Percentiles rank a stretch among this genome's conserved stretches.
Evolutionary conservation across 2,329 filamentous ascomycete genomes (phyloP).

Genomic region (Metarhizium anisopliae): DNA sequence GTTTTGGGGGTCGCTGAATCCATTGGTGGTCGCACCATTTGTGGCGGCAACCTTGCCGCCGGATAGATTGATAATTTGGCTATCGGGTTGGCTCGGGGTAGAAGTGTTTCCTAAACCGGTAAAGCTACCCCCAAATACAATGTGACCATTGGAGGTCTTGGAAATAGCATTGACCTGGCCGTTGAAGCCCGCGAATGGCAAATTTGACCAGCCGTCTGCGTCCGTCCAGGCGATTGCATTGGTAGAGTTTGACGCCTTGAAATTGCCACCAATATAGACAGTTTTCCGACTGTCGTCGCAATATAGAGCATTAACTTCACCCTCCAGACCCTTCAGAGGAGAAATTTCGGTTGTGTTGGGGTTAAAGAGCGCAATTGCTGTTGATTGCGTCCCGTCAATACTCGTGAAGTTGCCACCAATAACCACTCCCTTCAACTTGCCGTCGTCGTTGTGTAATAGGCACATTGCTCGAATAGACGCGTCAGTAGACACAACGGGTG

Average conservation of each 20-base stretch:
- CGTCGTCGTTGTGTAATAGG: conserved; percentile 58
- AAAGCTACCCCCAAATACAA: conserved; percentile 88
- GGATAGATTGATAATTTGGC: conserved; percentile 75
- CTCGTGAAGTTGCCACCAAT: conserved; percentile 95
- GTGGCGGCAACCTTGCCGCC: conserved; percentile 65
- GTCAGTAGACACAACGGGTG: conserved; percentile 66
- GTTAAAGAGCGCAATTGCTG: conserved; percentile 74
- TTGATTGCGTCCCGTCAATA: conserved; percentile 65
- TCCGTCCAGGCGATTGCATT: conserved; percentile 81
- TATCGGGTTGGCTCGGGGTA: conserved; percentile 55
- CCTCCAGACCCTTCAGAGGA: conserved; percentile 70
- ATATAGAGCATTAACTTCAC: conserved; percentile 70
- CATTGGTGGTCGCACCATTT: conserved; percentile 50
- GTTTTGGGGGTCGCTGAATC: conserved; percentile 67
- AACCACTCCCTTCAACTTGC: conserved; percentile 63
- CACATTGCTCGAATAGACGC: conserved; percentile 87
- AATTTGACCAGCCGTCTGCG: conserved; percentile 60
- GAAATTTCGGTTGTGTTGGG: conserved; percentile 60
- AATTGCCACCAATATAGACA: conserved; percentile 89
- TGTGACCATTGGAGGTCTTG: conserved; percentile 69
- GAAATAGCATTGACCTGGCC: conserved; percentile 81
- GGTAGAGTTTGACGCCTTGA: conserved; percentile 69
- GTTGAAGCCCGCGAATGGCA: conserved; percentile 93
- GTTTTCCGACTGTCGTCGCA: conserved; percentile 70
- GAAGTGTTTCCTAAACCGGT: conserved; percentile 78